Base-by-base conservation (phyloP, 192 early-diverging fungal species). In the Gryganskiella cystojenkinii region DNA sequence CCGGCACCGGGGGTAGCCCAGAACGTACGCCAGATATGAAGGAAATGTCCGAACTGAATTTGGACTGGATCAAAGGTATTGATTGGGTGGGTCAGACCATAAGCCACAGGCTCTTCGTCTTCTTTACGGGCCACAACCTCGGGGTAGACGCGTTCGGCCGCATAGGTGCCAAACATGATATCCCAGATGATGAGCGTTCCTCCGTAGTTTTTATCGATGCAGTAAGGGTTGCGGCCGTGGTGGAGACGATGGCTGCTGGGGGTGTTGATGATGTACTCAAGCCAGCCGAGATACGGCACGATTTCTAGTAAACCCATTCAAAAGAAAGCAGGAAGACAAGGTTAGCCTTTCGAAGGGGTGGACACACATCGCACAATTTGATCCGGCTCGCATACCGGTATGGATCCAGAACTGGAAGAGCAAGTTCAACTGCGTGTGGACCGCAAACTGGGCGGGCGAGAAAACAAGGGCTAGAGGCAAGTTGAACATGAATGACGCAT, bases 161-260 rank as follows among this genome's bases (percentile, higher is more conserved):
- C 83, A 73, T 81, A 89, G 11, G 88, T 89, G 14, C 86, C 88
- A 84, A 89, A 89, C 55, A 89, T 45, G 47, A 79, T 80, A 47
- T 89, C 88, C 88, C 88, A 89, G 56, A 89, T 89, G 45, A 89
- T 88, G 47, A 89, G 72, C 4, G 86, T 86, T 17, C 84, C 88
- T 47, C 78, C 86, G 63, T 88, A 89, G 69, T 89, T 89, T 74
- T 89, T 87, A 58, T 89, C 88, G 53, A 89, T 89, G 63, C 86
- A 89, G 61, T 88, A 89, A 30, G 81, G 86, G 74, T 89, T 89
- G 7, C 88, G 70, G 46, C 88, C 88, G 50, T 89, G 88, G 56
- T 89, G 88, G 14, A 89, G 85, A 22, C 88, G 82, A 80, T 89
- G 88, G 27, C 82, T 78, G 51, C 82, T 83, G 4, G 88, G 88